Base-by-base conservation (phyloP, 2,329 filamentous ascomycete genomes). In the Xylaria sp. region DNA sequence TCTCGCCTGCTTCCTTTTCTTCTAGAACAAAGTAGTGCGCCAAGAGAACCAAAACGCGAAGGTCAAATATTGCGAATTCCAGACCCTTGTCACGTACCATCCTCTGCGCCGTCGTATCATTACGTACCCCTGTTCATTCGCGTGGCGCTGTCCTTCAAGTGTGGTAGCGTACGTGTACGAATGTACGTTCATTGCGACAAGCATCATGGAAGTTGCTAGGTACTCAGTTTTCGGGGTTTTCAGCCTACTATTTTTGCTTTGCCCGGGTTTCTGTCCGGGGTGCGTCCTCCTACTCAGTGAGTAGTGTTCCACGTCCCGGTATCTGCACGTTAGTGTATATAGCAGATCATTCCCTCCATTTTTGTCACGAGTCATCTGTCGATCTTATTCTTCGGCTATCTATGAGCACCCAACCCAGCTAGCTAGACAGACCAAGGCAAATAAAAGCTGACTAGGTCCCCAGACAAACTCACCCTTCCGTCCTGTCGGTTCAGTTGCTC, bases 401-500 rank as follows among this genome's bases (percentile, higher is more conserved):
- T 37, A 40, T 19, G 52, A 17, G 52, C 59, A 43, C 31, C 23
- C 40, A 52, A 55, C 46, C 57, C 63, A 63, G 61, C 40, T 43
- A 57, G 49, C 57, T 53, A 64, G 64, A 60, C 42, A 64, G 63
- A 53, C 58, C 47, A 58, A 9, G 64, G 56, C 47, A 68, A 65
- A 63, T 62, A 38, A 51, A 66, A 70, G 61, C 72, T 75, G 60
- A 76, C 68, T 59, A 60, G 14, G 23, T 66, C 63, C 65, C 61
- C 69, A 89, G 87, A 73, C 82, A 85, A 78, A 88, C 87, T 57
- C 76, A 84, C 69, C 83, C 84, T 67, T 83, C 85, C 54, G 83
- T 88, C 66, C 83, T 84, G 66, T 89, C 89, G 46, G 91, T 97
- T 68, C 88, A 91, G 73, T 84, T 97, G 47, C 83, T 95, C 70